A percentile compares a stretch with the other conserved stretches of the same genome.
Evolutionary conservation across 305 asterid genomes (phyloP).

Genomic region (Fraxinus sp.): DNA sequence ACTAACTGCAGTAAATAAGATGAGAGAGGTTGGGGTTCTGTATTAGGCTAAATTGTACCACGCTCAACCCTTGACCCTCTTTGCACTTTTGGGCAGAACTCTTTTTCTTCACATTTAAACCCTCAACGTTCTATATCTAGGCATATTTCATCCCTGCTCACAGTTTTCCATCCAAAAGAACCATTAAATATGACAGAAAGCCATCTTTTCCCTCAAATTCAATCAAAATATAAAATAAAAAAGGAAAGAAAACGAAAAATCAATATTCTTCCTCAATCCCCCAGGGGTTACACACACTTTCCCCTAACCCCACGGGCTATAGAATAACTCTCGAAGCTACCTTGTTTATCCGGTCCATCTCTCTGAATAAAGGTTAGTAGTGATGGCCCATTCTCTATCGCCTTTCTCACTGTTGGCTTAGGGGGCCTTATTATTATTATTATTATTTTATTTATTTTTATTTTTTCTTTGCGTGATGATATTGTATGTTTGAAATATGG

Average conservation of each 20-base stretch:
- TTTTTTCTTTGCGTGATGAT: not conserved
- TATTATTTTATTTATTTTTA: not conserved
- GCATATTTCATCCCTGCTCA: not conserved
- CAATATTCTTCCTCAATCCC: not conserved
- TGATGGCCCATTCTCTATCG: not conserved
- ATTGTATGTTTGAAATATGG: not conserved
- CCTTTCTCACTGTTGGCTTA: not conserved
- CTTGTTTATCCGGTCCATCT: not conserved
- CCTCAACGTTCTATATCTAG: not conserved
- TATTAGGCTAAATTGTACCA: not conserved
- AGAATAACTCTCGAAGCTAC: not conserved
- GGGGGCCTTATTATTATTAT: not conserved
- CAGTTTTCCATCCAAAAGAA: not conserved
- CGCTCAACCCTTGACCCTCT: not conserved
- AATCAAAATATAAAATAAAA: not conserved
- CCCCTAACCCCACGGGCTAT: not conserved
- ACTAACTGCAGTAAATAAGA: conserved; percentile 11
- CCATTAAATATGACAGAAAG: not conserved
- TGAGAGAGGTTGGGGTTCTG: not conserved
- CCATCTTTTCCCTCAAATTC: not conserved
- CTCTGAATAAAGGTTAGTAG: not conserved
- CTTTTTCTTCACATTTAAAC: not conserved
- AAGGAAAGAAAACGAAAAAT: not conserved
- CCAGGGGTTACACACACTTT: not conserved
- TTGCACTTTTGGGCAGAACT: not conserved